Base-by-base conservation (phyloP, 2,329 filamentous ascomycete genomes). In the Cercospora sp. region DNA sequence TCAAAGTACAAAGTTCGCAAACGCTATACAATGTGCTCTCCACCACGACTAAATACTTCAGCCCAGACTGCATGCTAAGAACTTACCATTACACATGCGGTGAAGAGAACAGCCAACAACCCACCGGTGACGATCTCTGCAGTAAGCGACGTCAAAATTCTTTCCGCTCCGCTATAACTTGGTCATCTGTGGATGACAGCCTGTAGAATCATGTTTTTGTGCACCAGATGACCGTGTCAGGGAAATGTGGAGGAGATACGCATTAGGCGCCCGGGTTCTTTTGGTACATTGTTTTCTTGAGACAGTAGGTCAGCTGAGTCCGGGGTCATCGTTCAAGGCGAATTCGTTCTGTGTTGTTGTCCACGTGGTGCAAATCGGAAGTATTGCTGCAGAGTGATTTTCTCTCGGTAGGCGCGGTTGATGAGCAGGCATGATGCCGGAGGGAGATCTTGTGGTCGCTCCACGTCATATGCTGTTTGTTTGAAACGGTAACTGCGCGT, bases 291-390 rank as follows among this genome's bases (percentile, higher is more conserved):
- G 12, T 16, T 28, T 23, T 28, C 48, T 55, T 28, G 48, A 6
- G 48, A 55, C 23, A 55, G 48, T 16, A 55, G 12, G 48, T 55
- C 48, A 55, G 48, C 48, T 55, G 48, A 48, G 18, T 4, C 45
- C 7, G 45, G 45, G 45, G 9, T 48, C 1, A 2, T 48, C 55
- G 30, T 59, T 36, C 7, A 33, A 31, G 31, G 55, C 16, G 16
- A 12, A 6, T 16, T 33, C 30, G 13, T 18, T 28, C 36, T 39
- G 8, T 18, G 3, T 7, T 59, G n/a, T 20, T 36, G 55, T 28
- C 55, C 55, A 59, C 55, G 55, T 59, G 55, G 55, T 59, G 55
- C 55, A 59, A 42, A 59, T 59, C 55, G 55, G 55, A 59, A 31
- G 55, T 59, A 7, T 59, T 59, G 55, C 55, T 59, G 55, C 55